phyloP scores from a whole-genome alignment of 1,139 yeast species.

The Yamadazyma atlantica region DNA sequence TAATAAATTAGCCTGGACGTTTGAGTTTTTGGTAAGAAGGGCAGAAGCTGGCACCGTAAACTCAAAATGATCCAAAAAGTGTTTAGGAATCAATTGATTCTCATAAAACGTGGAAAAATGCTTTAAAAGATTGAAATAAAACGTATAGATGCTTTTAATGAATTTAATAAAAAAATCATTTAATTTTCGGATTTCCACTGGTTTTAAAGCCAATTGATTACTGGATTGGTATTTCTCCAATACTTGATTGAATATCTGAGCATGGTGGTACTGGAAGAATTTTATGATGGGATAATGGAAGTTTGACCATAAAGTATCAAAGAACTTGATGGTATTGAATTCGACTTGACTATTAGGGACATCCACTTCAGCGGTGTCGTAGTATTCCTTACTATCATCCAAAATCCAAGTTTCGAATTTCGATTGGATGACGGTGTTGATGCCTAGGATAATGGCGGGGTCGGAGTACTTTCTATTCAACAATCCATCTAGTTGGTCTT shows the following conservation, averaged over 20 bases:
- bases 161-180: constrained; percentile 52
- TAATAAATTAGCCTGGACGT: constrained; percentile 41
- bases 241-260: constrained; percentile 21
- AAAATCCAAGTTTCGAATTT: constrained; percentile 41
- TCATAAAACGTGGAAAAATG: constrained; percentile 36
- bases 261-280: constrained; percentile 47
- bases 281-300: constrained; percentile 66
- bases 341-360: constrained; percentile 17
- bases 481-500: constrained; percentile 29
- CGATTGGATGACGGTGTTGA: constrained; percentile 41
- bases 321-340: constrained; percentile 32
- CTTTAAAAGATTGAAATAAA: constrained; percentile 43
- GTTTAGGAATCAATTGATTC: constrained; percentile 33
- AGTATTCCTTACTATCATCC: constrained; percentile 30
- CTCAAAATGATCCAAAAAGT: constrained; percentile 24
- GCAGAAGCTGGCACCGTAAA: constrained; percentile 18
- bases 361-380: constrained; percentile 13
- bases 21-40: constrained; percentile 16
- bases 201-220: constrained; percentile 26
- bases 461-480: constrained; percentile 36
- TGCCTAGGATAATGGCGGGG: constrained; percentile 46
- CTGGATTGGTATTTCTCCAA: constrained; percentile 6
- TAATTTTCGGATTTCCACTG: constrained; percentile 58
- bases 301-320: constrained; percentile 58
- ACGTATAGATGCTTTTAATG: constrained; percentile 43